Base-by-base conservation (phyloP, 202 grass and related monocot genomes). In the Carex sylvatica region DNA sequence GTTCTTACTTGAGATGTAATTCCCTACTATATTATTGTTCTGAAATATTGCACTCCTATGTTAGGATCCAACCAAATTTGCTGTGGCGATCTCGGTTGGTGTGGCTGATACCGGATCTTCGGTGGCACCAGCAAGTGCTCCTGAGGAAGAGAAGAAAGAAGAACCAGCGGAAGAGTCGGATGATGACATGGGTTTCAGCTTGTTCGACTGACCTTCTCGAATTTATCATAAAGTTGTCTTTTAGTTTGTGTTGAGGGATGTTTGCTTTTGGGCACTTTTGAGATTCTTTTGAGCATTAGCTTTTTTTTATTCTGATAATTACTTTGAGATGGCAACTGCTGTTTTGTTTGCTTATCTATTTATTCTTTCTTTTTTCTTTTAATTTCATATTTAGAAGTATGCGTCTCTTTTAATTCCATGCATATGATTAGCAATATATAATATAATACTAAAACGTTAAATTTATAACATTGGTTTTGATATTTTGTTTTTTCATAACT, bases 61-160 rank as follows among this genome's bases (percentile, higher is more conserved):
- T 60, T 78, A 97, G 94, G 94, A 97, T 66, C 94, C 94, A 1
- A 88, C 91, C 89, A 97, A 97, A 84, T 97, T 97, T 8, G 89
- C 89, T 0, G 85, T 85, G n/a, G 85, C 83, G 42, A 89, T 83
- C 7, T 89, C 89, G 0, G 87, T 85, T 56, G 89, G 72, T 2
- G 85, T 58, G 53, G 91, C 54, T 1, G 87, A 82, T 70, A 9
- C 61, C 0, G 89, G 82, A 13, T 79, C 78, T 42, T 78, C 62
- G 0, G 80, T 47, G 44, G 82, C 86, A 16, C 71, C 83, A 2
- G 72, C 78, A 38, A 70, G 88, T 47, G 85, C 80, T 46, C 61
- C 89, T 9, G 89, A 93, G 62, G 94, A 93, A 55, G 89, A 90
- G 75, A 91, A 93, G 83, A 90, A 91, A 58, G 89, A 93, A 0